phyloP scores from a whole-genome alignment of 2,329 filamentous ascomycete genomes.

The Ophiostoma sp. region DNA sequence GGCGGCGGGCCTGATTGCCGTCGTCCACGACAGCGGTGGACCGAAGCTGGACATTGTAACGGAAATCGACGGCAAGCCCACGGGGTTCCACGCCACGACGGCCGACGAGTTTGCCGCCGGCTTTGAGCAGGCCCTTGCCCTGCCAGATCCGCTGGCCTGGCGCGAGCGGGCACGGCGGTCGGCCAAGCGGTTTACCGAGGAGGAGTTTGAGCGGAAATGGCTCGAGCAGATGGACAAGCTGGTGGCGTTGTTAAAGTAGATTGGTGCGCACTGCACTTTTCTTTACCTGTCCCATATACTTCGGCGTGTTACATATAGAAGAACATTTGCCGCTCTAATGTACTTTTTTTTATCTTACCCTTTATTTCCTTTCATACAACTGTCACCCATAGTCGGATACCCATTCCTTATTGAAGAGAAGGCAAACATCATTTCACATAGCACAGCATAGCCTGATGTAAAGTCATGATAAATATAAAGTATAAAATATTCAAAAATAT shows the following conservation, averaged over 20 bases:
- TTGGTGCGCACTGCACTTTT: neutral
- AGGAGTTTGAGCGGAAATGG: constrained; percentile 81
- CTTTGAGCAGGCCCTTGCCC: constrained; percentile 73
- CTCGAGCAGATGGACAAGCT: constrained; percentile 70
- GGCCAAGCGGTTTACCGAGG: constrained; percentile 82
- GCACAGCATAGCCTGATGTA: neutral
- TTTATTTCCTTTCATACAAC: neutral
- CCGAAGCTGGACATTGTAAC: constrained; percentile 93
- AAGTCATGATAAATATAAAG: neutral
- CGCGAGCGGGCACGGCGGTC: constrained; percentile 73
- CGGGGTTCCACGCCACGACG: constrained; percentile 86
- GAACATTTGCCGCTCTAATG: neutral
- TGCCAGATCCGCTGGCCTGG: constrained; percentile 73
- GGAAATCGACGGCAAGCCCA: constrained; percentile 73
- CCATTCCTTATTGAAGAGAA: constrained; percentile 5
- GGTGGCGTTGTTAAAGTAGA: constrained; percentile 44
- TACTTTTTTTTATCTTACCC: neutral
- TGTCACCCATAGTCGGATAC: constrained; percentile 14
- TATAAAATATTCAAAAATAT: neutral
- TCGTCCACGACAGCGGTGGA: constrained; percentile 91
- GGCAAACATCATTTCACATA: neutral
- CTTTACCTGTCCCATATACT: neutral
- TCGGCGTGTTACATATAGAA: neutral
- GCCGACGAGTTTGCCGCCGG: constrained; percentile 75
- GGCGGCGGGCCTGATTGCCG: constrained; percentile 86